Evolutionary conservation across 768 basidiomycete species (phyloP), one percentile per base, ranked within the genome.

Genomic region (Roridomyces roridus): DNA sequence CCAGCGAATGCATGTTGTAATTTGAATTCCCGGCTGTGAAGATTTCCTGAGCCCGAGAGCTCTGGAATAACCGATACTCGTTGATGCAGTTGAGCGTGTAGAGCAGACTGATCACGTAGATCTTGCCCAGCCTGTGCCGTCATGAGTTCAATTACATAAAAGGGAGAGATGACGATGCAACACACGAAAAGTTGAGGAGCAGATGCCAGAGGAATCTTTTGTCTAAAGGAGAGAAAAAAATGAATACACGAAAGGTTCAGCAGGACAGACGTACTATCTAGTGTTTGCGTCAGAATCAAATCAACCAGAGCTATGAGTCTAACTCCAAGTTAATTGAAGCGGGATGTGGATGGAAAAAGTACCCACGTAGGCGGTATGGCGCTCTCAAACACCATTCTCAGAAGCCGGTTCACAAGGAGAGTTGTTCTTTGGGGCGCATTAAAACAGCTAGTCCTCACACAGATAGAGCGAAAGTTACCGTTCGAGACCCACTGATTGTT

Each of bases 21-120:
- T n/a, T n/a, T n/a, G n/a, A n/a, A n/a, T n/a, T n/a, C n/a, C n/a
- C n/a, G n/a, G n/a, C n/a, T n/a, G n/a, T n/a, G n/a, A n/a, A n/a
- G n/a, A n/a, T n/a, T n/a, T n/a, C n/a, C n/a, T n/a, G n/a, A n/a
- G n/a, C n/a, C n/a, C n/a, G n/a, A n/a, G n/a, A n/a, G n/a, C n/a
- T n/a, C n/a, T n/a, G n/a, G n/a, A n/a, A n/a, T n/a, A n/a, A n/a
- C 17, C 55, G 55, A 21, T 56, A 56, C 40, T 44, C 47, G 24
- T 56, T 56, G 46, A 56, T 56, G 47, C 46, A 56, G 21, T 56
- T 56, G 40, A 56, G 55, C 20, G 55, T 56, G 41, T 56, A 56
- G 20, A 56, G 23, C 14, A 56, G 41, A 23, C 46, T 49, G 35
- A 48, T 40, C 2, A 56, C 55, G 39, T 56, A 56, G n/a, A 56